Evolutionary conservation across 805 yeast species (phyloP), one percentile per base, ranked within the genome.

Genomic region (Yarrowia porcina): DNA sequence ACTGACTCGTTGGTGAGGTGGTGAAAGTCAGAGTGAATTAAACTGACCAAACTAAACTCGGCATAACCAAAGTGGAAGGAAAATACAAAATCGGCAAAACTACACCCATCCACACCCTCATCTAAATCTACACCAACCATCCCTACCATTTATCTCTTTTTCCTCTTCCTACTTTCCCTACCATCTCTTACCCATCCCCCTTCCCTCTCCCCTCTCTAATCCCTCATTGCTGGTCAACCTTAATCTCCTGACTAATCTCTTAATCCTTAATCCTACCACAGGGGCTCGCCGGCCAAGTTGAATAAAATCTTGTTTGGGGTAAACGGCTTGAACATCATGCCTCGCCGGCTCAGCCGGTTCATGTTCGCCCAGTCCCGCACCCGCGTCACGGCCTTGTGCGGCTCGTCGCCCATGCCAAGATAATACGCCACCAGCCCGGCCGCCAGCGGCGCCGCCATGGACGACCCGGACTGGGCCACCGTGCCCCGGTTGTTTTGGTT

Each of bases 381-480:
- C 30, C 49, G 47, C 20, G 36, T 20, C 36, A 56, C 17, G 15
- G 49, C 61, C 36, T 39, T 27, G 30, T 3, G 4, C 8, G 49
- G 13, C 10, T 18, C 28, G n/a, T 39, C 49, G 9, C 61, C 61
- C 61, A 56, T 56, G 33, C 54, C 63, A 17, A 44, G 78, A 77
- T 83, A 92, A 81, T 92, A 92, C 10, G 96, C 83, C 72, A 91
- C 83, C 74, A 92, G 81, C 70, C 97, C 97, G 66, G 90, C 87
- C 69, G 90, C 91, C 72, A 90, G 96, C 47, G 97, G 97, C 36
- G 97, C 88, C 25, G 97, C 97, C 97, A 92, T 92, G 10, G 97
- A 91, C 13, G 97, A 92, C 77, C 97, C 97, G 28, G 44, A 33
- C 54, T 35, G 42, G 10, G 33, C 54, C 17, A 42, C 59, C 7